phyloP scores from a whole-genome alignment of 306 rosid species.

The Datisca glomerata region DNA sequence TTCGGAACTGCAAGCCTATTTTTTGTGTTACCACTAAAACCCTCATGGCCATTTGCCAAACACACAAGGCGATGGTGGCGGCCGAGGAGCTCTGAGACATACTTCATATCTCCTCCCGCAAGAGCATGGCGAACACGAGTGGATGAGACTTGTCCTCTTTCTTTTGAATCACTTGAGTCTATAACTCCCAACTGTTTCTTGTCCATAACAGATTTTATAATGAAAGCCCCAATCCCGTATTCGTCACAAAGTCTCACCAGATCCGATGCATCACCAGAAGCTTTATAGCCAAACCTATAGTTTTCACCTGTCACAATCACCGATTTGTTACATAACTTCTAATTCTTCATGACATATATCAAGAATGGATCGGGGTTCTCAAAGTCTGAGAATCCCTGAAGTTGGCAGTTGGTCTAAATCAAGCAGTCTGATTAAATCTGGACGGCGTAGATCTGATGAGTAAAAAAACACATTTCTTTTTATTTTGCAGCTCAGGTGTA shows the following conservation, averaged over 20 bases:
- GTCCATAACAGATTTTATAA: conserved; percentile 92
- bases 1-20: conserved; percentile 50
- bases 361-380: too few species aligned
- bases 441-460: too few species aligned
- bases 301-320: conserved; percentile 65
- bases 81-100: conserved; percentile 80
- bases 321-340: conserved; percentile 2
- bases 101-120: conserved; percentile 64
- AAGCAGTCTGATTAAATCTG: too few species aligned
- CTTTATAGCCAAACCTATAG: conserved; percentile 92
- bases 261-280: conserved; percentile 74
- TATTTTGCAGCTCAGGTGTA: too few species aligned
- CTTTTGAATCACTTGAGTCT: conserved; percentile 37
- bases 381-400: background rate
- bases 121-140: conserved; percentile 83
- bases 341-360: too few species aligned
- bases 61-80: conserved; percentile 62
- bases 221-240: conserved; percentile 59
- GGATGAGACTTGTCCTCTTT: conserved; percentile 85
- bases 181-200: conserved; percentile 27
- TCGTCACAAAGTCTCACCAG: conserved; percentile 70
- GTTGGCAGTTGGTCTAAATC: background rate
- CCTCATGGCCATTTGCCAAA: conserved; percentile 32
- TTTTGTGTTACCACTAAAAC: conserved; percentile 22
- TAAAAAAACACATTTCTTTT: too few species aligned